Percentiles rank a stretch among this genome's conserved stretches.
Conservation (phyloP, 2,329 filamentous ascomycete species). For the Ophiostoma montium region DNA sequence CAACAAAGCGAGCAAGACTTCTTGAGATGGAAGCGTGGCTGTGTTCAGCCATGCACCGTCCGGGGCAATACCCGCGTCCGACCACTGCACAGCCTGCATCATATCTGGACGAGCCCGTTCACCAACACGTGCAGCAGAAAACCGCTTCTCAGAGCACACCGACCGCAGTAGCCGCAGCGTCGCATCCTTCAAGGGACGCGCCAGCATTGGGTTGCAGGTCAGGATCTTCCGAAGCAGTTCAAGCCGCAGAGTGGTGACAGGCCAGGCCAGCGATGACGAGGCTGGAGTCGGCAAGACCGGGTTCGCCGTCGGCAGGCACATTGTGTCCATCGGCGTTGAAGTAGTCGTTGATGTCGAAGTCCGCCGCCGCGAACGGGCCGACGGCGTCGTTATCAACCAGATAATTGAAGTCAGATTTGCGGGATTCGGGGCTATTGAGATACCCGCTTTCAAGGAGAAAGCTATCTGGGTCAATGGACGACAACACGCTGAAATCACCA, state of each 20-base stretch:
- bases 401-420: constrained; percentile 54
- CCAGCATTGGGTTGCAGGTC: constrained; percentile 60
- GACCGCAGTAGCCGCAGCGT: constrained; percentile 61
- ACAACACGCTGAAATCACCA: constrained; percentile 54
- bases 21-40: constrained; percentile 30
- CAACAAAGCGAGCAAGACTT: constrained; percentile 32
- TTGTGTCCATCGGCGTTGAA: constrained; percentile 36
- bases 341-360: constrained; percentile 39
- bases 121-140: constrained; percentile 30
- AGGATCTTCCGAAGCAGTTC: constrained; percentile 49
- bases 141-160: constrained; percentile 40
- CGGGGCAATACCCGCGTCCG: constrained; percentile 15
- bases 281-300: constrained; percentile 25
- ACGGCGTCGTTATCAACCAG: constrained; percentile 44
- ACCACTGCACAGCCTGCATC: constrained; percentile 17
- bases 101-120: constrained; percentile 19
- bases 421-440: constrained; percentile 57
- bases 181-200: constrained; percentile 61
- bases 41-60: constrained; percentile 21
- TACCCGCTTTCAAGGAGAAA: constrained; percentile 63
- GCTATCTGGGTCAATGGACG: constrained; percentile 58
- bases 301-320: constrained; percentile 25
- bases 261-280: constrained; percentile 34
- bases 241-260: constrained; percentile 44
- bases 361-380: constrained; percentile 23